Percentiles rank a stretch among this genome's conserved stretches.
phyloP scores from a whole-genome alignment of 257 asterid species.

The Coffea eugenioides region DNA sequence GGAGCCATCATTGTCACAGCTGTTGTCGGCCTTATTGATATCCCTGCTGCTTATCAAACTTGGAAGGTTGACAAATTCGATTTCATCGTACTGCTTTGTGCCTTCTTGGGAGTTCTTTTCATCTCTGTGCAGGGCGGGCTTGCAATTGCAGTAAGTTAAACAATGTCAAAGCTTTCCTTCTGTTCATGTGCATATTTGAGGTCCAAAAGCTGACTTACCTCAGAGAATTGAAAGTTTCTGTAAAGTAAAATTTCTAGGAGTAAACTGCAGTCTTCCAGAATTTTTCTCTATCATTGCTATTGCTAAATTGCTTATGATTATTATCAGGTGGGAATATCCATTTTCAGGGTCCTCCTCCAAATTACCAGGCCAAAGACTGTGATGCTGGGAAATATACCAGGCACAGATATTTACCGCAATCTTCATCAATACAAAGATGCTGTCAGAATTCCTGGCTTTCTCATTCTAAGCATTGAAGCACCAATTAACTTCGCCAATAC shows the following conservation, averaged over 20 bases:
- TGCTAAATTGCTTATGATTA: not conserved
- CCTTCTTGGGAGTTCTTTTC: constrained; percentile 78
- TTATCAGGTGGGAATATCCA: constrained; percentile 69
- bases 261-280: too few species aligned
- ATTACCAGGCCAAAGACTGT: constrained; percentile 81
- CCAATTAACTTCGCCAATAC: constrained; percentile 82
- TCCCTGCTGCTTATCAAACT: constrained; percentile 76
- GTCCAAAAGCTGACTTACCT: not conserved
- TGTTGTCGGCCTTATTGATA: constrained; percentile 73
- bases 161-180: not conserved
- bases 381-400: constrained; percentile 74
- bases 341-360: constrained; percentile 67
- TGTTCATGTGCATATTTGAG: not conserved
- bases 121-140: constrained; percentile 79
- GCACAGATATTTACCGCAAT: constrained; percentile 65
- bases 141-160: constrained; percentile 64
- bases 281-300: not conserved
- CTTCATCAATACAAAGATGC: constrained; percentile 75
- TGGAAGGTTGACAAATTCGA: constrained; percentile 85
- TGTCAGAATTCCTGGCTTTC: constrained; percentile 50
- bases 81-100: constrained; percentile 62
- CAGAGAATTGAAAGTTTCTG: not conserved
- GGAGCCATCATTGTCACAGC: constrained; percentile 89
- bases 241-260: not conserved
- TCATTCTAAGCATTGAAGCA: constrained; percentile 73